These are phyloP conservation scores for Pycnococcus provasolii DNA, from an alignment of 139 green algal species.

Conservation along the genomic window DNA sequence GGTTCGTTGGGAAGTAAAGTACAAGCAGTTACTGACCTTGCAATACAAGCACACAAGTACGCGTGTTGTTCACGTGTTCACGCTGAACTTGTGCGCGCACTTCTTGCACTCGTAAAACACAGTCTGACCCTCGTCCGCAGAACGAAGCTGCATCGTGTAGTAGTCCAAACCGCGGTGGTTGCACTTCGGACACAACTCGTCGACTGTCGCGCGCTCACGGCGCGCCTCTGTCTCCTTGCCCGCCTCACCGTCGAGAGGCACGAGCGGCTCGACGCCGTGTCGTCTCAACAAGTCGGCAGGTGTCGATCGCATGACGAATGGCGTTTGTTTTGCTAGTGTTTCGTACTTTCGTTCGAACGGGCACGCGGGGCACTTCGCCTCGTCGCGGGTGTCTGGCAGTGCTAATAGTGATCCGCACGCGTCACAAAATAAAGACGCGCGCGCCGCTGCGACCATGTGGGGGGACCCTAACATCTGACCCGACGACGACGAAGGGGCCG, in stretches of 20 bases:
- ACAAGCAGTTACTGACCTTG: too few species aligned
- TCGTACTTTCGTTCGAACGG: constrained; percentile 36
- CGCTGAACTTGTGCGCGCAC: constrained; percentile 29
- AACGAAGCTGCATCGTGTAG: constrained; percentile 48
- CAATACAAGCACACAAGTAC: neutral
- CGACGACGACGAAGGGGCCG: too few species aligned
- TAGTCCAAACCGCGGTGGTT: constrained; percentile 39
- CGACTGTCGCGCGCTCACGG: constrained; percentile 24
- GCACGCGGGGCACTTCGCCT: neutral
- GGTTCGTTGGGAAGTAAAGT: too few species aligned
- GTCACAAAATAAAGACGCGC: too few species aligned
- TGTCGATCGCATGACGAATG: neutral
- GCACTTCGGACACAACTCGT: constrained; percentile 45
- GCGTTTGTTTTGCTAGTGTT: neutral
- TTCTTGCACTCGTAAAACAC: constrained; percentile 52
- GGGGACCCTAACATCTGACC: too few species aligned
- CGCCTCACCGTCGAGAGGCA: constrained; percentile 8
- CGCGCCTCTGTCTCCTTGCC: neutral
- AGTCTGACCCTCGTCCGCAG: constrained; percentile 46
- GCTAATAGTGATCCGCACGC: too few species aligned
- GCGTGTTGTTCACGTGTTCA: constrained; percentile 10
- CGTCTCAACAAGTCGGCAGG: neutral
- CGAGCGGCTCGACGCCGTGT: constrained; percentile 16
- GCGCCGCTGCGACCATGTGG: too few species aligned
- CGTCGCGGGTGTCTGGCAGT: too few species aligned